Percentiles rank a stretch among this genome's conserved stretches.
Evolutionary conservation across 257 asterid genomes (phyloP).

Genomic region (Solanum lycopersicoides): DNA sequence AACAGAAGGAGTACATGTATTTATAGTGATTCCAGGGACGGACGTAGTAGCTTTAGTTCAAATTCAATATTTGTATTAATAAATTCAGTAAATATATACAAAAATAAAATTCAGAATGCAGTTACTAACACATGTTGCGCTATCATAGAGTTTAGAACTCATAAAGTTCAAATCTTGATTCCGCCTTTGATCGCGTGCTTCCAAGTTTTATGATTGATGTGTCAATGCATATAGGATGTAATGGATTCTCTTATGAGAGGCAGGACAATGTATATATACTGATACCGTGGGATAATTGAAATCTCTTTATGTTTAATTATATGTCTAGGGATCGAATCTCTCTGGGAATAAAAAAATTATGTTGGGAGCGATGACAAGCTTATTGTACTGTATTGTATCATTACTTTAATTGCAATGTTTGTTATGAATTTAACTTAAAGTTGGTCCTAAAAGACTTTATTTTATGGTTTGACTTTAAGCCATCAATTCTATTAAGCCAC

Average conservation of each 20-base stretch:
- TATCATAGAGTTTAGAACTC: neutral
- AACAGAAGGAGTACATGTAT: too few species aligned
- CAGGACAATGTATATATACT: slow-evolving; percentile 2
- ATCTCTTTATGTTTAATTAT: too few species aligned
- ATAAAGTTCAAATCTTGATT: neutral
- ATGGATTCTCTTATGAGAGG: slow-evolving; percentile 86
- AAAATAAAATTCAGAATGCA: too few species aligned
- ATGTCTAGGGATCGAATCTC: too few species aligned
- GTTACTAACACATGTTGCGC: neutral
- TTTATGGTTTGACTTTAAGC: neutral
- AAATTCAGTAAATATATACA: too few species aligned
- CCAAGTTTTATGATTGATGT: neutral
- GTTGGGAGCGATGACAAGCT: too few species aligned
- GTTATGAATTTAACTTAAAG: neutral
- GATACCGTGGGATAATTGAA: fast-evolving
- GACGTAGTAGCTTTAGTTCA: too few species aligned
- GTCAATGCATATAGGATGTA: slow-evolving; percentile 37
- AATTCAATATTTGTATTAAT: too few species aligned
- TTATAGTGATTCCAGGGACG: too few species aligned
- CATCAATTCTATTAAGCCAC: neutral
- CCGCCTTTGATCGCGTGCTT: neutral
- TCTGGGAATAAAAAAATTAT: too few species aligned
- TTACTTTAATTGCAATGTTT: neutral
- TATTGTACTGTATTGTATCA: too few species aligned
- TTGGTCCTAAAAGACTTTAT: too few species aligned